A percentile compares a stretch with the other conserved stretches of the same genome.
Evolutionary conservation across 306 rosid species (phyloP).

Genomic region (Sesbania bispinosa): DNA sequence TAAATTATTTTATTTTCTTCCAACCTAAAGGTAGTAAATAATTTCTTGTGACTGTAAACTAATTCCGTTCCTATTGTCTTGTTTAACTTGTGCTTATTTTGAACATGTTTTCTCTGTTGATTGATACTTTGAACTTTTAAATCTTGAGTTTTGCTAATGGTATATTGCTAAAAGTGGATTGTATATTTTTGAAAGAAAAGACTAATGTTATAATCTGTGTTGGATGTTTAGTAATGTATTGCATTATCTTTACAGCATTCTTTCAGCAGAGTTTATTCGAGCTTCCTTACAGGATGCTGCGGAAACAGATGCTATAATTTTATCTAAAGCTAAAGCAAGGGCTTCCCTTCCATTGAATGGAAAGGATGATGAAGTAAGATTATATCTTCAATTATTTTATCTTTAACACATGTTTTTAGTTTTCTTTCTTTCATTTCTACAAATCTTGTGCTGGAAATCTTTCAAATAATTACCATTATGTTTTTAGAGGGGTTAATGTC

Average conservation of each 20-base stretch:
- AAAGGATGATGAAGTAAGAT: slow-evolving; percentile 72
- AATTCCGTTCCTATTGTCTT: not conserved
- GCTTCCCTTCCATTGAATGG: slow-evolving; percentile 72
- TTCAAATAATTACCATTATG: not conserved
- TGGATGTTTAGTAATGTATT: slow-evolving; percentile 38
- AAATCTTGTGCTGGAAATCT: too few relatives aligned
- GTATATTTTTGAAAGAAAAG: slow-evolving; percentile 2
- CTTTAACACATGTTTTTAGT: not conserved
- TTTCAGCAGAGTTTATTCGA: slow-evolving; percentile 91
- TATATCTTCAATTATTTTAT: not conserved
- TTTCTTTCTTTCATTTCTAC: not conserved
- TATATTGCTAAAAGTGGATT: not conserved
- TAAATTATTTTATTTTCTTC: not conserved
- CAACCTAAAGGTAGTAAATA: not conserved
- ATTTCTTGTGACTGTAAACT: not conserved
- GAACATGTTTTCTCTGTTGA: slow-evolving; percentile 5
- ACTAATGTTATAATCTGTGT: not conserved
- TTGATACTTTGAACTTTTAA: not conserved
- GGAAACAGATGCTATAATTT: slow-evolving; percentile 62
- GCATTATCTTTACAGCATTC: slow-evolving; percentile 81
- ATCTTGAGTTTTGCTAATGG: slow-evolving; percentile 1
- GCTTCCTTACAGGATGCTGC: slow-evolving; percentile 73
- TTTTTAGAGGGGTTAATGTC: too few relatives aligned
- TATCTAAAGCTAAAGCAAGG: slow-evolving; percentile 77
- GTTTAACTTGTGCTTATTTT: not conserved